A percentile compares a stretch with the other conserved stretches of the same genome.
Evolutionary conservation across 345 rosid species (phyloP).

Genomic region (Gossypium australe): DNA sequence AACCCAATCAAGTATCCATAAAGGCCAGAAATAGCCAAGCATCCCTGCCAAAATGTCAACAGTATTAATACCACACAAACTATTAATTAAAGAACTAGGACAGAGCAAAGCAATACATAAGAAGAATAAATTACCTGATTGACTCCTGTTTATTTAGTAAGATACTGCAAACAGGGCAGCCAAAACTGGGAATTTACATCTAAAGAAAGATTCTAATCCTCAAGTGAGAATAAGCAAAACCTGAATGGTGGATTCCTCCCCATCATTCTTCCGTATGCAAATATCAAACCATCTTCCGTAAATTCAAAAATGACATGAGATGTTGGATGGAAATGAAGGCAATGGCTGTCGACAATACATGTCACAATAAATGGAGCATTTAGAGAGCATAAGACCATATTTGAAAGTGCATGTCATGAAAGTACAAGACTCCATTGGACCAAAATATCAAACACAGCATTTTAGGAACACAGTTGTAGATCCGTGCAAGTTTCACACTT

Average conservation of each 20-base stretch:
- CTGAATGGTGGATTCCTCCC: conserved; percentile 22
- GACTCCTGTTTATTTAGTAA: conserved; percentile 30
- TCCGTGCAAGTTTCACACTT: conserved; percentile 36
- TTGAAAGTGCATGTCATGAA: conserved; percentile 35
- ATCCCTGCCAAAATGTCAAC: conserved; percentile 52
- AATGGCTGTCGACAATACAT: conserved; percentile 23
- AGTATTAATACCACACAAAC: conserved; percentile 31
- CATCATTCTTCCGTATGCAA: conserved; percentile 27
- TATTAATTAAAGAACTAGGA: conserved; percentile 20
- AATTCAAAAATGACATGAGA: conserved; percentile 9
- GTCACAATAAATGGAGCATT: conserved; percentile 30
- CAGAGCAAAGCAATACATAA: conserved; percentile 16
- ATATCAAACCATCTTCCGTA: conserved; percentile 19
- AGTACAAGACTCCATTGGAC: conserved; percentile 38
- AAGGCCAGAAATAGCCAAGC: conserved; percentile 37
- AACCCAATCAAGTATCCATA: conserved; percentile 39
- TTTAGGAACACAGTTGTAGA: conserved; percentile 35
- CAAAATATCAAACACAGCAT: conserved; percentile 39
- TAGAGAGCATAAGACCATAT: conserved; percentile 35
- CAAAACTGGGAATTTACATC: conserved; percentile 24
- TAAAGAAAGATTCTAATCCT: conserved; percentile 26
- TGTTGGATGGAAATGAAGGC: conserved; percentile 13
- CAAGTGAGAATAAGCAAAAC: conserved; percentile 26
- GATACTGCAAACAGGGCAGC: conserved; percentile 28
- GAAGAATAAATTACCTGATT: conserved; percentile 37